Base-by-base conservation (phyloP, 1,284 basidiomycete genomes). In the Malassezia globosa region DNA sequence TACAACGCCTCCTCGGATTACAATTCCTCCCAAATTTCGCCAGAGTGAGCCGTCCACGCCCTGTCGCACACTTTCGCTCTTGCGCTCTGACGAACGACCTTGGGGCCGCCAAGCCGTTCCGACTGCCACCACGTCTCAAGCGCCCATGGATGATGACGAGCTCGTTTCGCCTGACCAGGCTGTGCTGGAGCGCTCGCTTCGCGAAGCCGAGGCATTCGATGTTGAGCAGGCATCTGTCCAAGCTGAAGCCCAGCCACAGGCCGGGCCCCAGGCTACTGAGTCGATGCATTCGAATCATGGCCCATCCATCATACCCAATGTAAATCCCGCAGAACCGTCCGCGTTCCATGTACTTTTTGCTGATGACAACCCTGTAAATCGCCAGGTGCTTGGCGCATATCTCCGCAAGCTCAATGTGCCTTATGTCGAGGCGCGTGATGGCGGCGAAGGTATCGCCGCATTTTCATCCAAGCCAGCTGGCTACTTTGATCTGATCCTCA, bases 341-440 rank as follows among this genome's bases (percentile, higher is more conserved):
- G 18, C 16, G 10, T 23, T 19, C 41, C 23, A 14, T 21, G 16
- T 34, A 29, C 59, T 66, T 7, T 60, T 66, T 4, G 65, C 62
- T 5, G 65, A 68, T 37, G 65, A 68, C 52, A 68, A 67, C 40
- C 45, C 56, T n/a, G 51, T 68, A 42, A 68, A 68, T 39, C 42
- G 54, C 26, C 56, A 58, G 14, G 58, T 68, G 25, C 47, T 68
- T 14, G 55, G 55, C 11, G 54, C 51, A 7, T 49, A 59, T 22
- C 51, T 66, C 7, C 47, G 48, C 46, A 59, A 57, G 36, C 46
- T 55, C 13, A 46, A 53, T 19, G 51, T 66, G 25, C 16, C 53
- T n/a, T 58, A 56, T 19, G 48, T 58, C 22, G 56, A 58, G 37
- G 65, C 65, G 5, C 41, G 42, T 3, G 58, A 66, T 27, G 65